These are phyloP conservation scores for Ophiocytium majus DNA, from an alignment of 352 stramenopile genomes.

Conservation along the genomic window DNA sequence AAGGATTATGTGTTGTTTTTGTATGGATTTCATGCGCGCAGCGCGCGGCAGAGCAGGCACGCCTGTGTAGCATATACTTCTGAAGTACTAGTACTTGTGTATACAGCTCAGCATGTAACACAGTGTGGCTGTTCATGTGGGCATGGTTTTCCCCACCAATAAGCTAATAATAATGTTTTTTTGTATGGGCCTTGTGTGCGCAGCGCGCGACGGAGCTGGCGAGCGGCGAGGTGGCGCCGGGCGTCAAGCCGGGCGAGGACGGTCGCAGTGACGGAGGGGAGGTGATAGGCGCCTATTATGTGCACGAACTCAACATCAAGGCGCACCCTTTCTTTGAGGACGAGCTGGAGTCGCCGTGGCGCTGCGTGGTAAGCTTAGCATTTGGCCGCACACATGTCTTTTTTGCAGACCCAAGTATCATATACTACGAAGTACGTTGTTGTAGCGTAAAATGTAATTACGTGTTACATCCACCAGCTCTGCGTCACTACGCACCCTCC, in stretches of 20 bases:
- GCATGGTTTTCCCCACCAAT: background rate
- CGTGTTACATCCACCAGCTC: constrained; percentile 5
- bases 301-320: constrained; percentile 28
- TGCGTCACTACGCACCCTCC: constrained; percentile 16
- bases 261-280: background rate
- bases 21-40: no score
- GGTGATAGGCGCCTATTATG: background rate
- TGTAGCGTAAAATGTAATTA: no score
- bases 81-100: no score
- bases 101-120: no score
- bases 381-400: no score
- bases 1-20: no score
- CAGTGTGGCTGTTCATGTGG: background rate
- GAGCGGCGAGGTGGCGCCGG: background rate
- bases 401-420: no score
- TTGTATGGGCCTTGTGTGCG: no score
- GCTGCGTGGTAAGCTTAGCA: background rate
- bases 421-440: no score
- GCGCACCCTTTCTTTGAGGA: constrained; percentile 40
- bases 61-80: no score
- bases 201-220: background rate
- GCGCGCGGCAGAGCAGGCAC: no score
- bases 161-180: background rate
- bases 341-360: constrained; percentile 34
- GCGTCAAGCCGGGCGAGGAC: background rate